Evolutionary conservation across 148 eudicot genomes (phyloP), one percentile per base, ranked within the genome.

Genomic region (Rhododendron williamsianum): DNA sequence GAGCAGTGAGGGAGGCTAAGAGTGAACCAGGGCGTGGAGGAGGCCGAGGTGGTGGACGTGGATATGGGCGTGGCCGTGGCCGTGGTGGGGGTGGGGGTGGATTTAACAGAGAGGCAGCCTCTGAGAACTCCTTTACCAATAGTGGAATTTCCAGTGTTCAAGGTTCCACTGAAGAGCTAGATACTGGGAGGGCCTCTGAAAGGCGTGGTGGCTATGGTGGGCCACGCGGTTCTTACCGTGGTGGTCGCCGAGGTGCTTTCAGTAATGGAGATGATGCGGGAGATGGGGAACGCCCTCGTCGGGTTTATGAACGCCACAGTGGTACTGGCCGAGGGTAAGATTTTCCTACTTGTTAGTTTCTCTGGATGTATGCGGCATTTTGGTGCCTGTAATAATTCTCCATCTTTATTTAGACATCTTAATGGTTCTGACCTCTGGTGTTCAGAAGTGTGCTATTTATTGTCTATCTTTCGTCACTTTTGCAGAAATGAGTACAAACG

Each of bases 291-390:
- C 95, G 91, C 45, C 90, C 90, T 52, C 93, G 95, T 35, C 85
- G 96, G 87, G 72, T 72, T 45, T 92, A 80, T 86, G 98, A 95
- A 49, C 95, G 98, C 36, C 93, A 87, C 51, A 93, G 96, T 89
- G 98, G 98, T 54, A 92, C 95, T 78, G 98, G 95, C 35, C 92
- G 89, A 9, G 95, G 96, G 98, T 95, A 91, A 85, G 36, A 74
- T 12, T 81, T 85, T 79, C 38, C 13, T 3, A 51, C 84, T 54
- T 41, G 48, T 52, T 87, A 30, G 54, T 65, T 30, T 27, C 54
- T 4, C n/a, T 30, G 25, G n/a, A 52, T 41, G 12, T 13, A 76
- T 48, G 11, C 84, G 4, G 3, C 30, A 54, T 56, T 77, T 45
- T 5, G 2, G 27, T 77, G 25, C 60, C 58, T 43, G 16, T 27